These are phyloP conservation scores for Tolypocladium inflatum DNA, from an alignment of 2,329 filamentous ascomycete genomes.

Conservation along the genomic window DNA sequence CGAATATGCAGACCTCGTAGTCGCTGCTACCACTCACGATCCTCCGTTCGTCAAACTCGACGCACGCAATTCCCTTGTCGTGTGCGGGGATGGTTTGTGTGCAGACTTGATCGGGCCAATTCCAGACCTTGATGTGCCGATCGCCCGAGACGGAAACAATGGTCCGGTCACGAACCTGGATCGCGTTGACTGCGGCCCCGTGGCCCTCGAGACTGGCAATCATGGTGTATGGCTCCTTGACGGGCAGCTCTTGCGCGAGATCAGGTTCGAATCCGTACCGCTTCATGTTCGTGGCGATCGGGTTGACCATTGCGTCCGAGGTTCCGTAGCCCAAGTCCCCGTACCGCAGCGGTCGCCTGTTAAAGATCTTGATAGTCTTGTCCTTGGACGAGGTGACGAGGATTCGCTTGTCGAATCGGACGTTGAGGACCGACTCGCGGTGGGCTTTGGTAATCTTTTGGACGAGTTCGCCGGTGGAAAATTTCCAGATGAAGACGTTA, in stretches of 20 bases:
- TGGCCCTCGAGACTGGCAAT: conserved; percentile 79
- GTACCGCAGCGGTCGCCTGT: conserved; percentile 57
- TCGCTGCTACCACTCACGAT: conserved; percentile 96
- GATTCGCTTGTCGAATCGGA: conserved; percentile 84
- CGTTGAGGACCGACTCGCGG: conserved; percentile 82
- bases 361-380: conserved; percentile 95
- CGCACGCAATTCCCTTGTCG: conserved; percentile 91
- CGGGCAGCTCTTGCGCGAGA: conserved; percentile 33
- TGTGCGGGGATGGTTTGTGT: conserved; percentile 76
- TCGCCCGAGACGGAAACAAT: conserved; percentile 95
- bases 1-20: conserved; percentile 92
- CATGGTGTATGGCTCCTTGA: conserved; percentile 59
- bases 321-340: conserved; percentile 48
- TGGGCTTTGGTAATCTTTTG: conserved; percentile 72
- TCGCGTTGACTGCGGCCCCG: conserved; percentile 86
- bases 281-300: conserved; percentile 41
- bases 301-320: conserved; percentile 31
- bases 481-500: conserved; percentile 83
- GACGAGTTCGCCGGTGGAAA: conserved; percentile 79
- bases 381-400: conserved; percentile 97
- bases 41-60: conserved; percentile 87
- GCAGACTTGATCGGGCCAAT: conserved; percentile 71
- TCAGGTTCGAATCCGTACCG: conserved; percentile 46
- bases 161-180: conserved; percentile 76
- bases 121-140: conserved; percentile 89